These are phyloP conservation scores for Apiotrichum montevideense DNA, from an alignment of 1,284 basidiomycete genomes.

Conservation along the genomic window DNA sequence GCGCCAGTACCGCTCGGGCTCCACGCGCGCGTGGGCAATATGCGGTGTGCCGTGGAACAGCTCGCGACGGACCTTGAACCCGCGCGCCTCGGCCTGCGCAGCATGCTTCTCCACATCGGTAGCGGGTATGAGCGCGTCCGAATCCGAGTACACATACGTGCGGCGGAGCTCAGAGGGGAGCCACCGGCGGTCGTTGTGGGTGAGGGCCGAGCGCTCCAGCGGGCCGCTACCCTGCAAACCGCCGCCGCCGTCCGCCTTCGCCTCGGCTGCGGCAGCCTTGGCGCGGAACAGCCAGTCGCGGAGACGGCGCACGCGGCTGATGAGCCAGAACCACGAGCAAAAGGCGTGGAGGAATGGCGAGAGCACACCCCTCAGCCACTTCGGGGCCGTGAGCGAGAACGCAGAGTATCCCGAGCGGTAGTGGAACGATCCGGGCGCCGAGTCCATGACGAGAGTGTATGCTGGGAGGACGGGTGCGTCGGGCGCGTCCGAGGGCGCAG, in stretches of 20 bases:
- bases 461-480: not conserved
- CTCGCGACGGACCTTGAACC: conserved; percentile 11
- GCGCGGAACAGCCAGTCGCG: not conserved
- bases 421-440: conserved; percentile 11
- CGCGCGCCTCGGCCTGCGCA: not conserved
- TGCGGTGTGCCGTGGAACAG: conserved; percentile 13
- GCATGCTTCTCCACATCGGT: conserved; percentile 15
- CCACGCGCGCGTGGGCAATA: conserved; percentile 11
- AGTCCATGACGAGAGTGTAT: conserved; percentile 13
- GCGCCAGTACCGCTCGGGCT: conserved; percentile 20
- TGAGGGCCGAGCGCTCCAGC: not conserved
- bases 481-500: not conserved
- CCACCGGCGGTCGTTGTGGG: not conserved
- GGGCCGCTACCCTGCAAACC: not conserved
- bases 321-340: conserved; percentile 9
- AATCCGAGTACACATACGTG: conserved; percentile 13
- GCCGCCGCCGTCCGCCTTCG: not conserved
- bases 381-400: not conserved
- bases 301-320: not conserved
- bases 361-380: conserved; percentile 4
- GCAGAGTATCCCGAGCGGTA: conserved; percentile 5
- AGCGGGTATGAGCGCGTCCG: conserved; percentile 12
- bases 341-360: conserved; percentile 6
- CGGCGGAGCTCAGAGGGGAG: conserved; percentile 5
- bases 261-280: no score